phyloP scores from a whole-genome alignment of 768 basidiomycete species.

The Trichaptum fuscoviolaceum region DNA sequence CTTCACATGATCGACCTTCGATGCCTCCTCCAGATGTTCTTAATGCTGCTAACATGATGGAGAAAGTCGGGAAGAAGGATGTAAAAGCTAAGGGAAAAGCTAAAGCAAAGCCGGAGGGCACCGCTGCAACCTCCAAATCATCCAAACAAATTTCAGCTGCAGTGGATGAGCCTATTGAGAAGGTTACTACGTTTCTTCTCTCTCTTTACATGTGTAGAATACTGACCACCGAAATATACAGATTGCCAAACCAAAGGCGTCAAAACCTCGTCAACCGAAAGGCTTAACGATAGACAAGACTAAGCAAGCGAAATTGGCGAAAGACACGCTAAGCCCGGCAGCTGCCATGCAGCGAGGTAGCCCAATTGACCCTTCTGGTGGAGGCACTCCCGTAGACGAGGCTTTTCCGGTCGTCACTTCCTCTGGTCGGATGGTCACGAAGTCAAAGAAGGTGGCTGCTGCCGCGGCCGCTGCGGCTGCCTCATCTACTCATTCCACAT shows the following conservation, averaged over 20 bases:
- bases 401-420: conserved; percentile 1
- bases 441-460: conserved; percentile 18
- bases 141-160: background rate
- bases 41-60: background rate
- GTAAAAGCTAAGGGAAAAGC: background rate
- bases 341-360: background rate
- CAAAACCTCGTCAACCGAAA: background rate
- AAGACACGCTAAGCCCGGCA: background rate
- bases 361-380: background rate
- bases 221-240: background rate
- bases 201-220: background rate
- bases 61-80: background rate
- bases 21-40: background rate
- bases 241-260: background rate
- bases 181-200: background rate
- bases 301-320: background rate
- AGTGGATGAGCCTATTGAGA: background rate
- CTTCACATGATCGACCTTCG: conserved; percentile 4
- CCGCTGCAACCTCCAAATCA: background rate
- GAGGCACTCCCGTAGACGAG: background rate
- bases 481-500: background rate
- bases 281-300: background rate
- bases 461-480: conserved; percentile 4
- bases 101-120: background rate
- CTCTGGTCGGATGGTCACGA: conserved; percentile 3